Conservation (phyloP, 1,284 basidiomycete genomes). For the Leucoagaricus sp. region DNA sequence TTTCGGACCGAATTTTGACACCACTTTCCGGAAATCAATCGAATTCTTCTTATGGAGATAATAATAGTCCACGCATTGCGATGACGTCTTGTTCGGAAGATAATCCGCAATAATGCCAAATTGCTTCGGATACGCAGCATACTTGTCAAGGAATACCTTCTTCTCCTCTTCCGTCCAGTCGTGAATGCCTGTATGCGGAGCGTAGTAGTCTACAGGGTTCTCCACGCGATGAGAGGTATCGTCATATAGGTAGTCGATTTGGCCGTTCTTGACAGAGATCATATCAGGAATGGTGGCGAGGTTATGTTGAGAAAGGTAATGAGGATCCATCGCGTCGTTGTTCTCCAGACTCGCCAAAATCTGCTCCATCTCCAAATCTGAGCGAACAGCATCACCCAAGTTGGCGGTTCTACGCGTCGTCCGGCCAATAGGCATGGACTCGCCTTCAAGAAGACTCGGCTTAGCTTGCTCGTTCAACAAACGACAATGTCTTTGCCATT, state of each 20-base stretch:
- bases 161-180: constrained; percentile 92
- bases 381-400: constrained; percentile 89
- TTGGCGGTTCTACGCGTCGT: constrained; percentile 77
- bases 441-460: constrained; percentile 36
- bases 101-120: constrained; percentile 87
- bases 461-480: constrained; percentile 55
- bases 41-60: constrained; percentile 92
- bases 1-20: constrained; percentile 63
- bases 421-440: constrained; percentile 51
- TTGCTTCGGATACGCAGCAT: constrained; percentile 88
- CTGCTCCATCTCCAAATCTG: constrained; percentile 96
- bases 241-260: constrained; percentile 69
- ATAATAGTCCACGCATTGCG: constrained; percentile 93
- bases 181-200: constrained; percentile 66
- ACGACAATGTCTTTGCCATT: constrained; percentile 73
- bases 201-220: constrained; percentile 81
- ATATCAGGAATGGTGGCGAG: constrained; percentile 94
- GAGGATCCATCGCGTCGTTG: constrained; percentile 91
- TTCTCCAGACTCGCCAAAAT: constrained; percentile 92
- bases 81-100: constrained; percentile 83
- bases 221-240: constrained; percentile 84
- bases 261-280: constrained; percentile 70
- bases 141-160: constrained; percentile 78
- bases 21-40: constrained; percentile 82
- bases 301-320: constrained; percentile 82